phyloP scores from a whole-genome alignment of 169 alveolate species.

The Plasmodium malariae region DNA sequence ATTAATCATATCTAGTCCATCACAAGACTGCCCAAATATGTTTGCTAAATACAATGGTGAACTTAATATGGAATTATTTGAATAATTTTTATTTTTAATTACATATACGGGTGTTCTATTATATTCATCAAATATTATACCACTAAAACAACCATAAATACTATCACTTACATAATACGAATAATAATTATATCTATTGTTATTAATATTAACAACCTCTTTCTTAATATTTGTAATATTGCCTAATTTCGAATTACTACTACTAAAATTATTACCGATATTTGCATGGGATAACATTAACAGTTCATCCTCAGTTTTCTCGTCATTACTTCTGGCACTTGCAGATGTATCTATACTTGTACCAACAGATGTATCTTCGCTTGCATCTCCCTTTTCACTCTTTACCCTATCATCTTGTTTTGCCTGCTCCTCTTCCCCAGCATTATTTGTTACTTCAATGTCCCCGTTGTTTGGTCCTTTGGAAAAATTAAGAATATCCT shows the following conservation, averaged over 20 bases:
- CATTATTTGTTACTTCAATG: not conserved
- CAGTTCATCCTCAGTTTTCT: not conserved
- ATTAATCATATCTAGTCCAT: constrained; percentile 71
- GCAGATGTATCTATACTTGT: too few species aligned
- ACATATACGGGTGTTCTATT: constrained; percentile 57
- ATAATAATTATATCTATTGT: constrained; percentile 57
- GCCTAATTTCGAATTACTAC: constrained; percentile 49
- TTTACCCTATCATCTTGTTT: not conserved
- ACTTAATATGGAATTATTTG: not conserved
- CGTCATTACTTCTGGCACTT: not conserved
- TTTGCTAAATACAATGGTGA: constrained; percentile 43
- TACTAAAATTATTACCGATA: not conserved
- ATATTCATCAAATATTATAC: constrained; percentile 69
- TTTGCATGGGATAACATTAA: not conserved
- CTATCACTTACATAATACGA: constrained; percentile 75
- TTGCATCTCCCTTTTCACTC: not conserved
- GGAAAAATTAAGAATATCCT: not conserved
- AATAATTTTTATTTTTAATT: constrained; percentile 27
- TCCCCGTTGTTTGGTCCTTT: not conserved
- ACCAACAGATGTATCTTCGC: not conserved
- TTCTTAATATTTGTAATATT: constrained; percentile 66
- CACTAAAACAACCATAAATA: constrained; percentile 76
- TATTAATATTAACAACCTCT: constrained; percentile 48
- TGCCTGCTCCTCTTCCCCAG: not conserved
- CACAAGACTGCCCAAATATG: constrained; percentile 76